phyloP scores from a whole-genome alignment of 805 yeast genomes.

The Candida chauliodis region DNA sequence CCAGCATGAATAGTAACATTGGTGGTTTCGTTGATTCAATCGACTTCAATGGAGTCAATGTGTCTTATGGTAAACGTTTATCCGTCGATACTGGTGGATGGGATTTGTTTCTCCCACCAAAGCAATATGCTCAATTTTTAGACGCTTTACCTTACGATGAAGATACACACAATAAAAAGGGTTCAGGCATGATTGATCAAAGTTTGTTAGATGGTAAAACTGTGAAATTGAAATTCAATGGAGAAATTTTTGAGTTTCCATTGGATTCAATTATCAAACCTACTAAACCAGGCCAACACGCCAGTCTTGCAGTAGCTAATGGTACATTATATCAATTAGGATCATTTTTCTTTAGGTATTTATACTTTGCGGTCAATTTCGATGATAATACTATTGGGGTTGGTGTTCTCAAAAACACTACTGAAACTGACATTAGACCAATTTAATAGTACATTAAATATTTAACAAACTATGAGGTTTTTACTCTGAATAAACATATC shows the following conservation, averaged over 20 bases:
- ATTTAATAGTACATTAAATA: background rate
- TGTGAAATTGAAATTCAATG: background rate
- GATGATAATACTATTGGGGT: background rate
- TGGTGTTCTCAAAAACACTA: background rate
- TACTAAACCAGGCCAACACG: background rate
- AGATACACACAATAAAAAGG: background rate
- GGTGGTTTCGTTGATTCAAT: background rate
- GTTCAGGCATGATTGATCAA: background rate
- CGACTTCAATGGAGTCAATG: background rate
- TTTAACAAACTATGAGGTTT: too few relatives aligned
- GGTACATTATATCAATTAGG: background rate
- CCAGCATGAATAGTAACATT: background rate
- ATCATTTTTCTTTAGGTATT: background rate
- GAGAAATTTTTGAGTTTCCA: background rate
- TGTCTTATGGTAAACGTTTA: background rate
- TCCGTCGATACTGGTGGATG: background rate
- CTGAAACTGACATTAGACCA: constrained; percentile 1
- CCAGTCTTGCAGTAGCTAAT: background rate
- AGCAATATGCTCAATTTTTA: background rate
- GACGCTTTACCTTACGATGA: background rate
- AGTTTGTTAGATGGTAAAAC: background rate
- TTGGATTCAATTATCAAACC: background rate
- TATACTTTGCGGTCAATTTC: constrained; percentile 1
- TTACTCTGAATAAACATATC: too few relatives aligned
- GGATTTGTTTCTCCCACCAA: background rate